Percentiles rank a stretch among this genome's conserved stretches.
Conservation (phyloP, 345 rosid genomes). For the Pistacia vera region DNA sequence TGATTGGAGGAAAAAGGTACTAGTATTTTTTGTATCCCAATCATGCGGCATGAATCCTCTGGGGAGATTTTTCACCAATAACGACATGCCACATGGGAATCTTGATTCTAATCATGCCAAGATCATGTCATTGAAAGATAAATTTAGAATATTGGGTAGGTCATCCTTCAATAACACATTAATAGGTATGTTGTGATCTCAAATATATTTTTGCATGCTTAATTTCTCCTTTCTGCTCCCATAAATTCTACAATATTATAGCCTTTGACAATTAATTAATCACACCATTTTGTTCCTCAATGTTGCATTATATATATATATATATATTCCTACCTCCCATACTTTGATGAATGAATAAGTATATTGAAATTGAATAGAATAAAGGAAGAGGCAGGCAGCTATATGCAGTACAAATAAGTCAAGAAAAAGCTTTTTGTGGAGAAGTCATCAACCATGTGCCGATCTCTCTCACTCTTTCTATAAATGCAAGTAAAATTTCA, state of each 20-base stretch:
- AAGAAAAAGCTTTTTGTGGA: constrained; percentile 28
- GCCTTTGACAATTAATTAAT: too few relatives aligned
- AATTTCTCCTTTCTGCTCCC: not conserved
- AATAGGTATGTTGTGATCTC: not conserved
- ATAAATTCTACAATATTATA: too few relatives aligned
- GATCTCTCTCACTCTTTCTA: not conserved
- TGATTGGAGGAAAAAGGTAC: constrained; percentile 15
- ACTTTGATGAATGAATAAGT: not conserved
- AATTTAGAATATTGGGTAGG: constrained; percentile 33
- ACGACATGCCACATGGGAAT: constrained; percentile 28
- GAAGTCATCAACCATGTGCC: constrained; percentile 4
- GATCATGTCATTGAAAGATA: constrained; percentile 17
- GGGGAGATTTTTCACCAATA: constrained; percentile 34
- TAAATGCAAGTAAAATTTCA: not conserved
- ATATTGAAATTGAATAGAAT: not conserved
- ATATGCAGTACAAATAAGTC: constrained; percentile 13
- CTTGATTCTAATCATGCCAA: constrained; percentile 18
- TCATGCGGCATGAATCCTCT: constrained; percentile 34
- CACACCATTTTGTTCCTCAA: too few relatives aligned
- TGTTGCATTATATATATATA: too few relatives aligned
- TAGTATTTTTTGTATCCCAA: constrained; percentile 22
- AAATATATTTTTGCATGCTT: not conserved
- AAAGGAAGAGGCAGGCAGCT: not conserved
- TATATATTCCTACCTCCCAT: not conserved
- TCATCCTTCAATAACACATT: not conserved